Evolutionary conservation across 2,329 filamentous ascomycete genomes (phyloP), one percentile per base, ranked within the genome.

Genomic region (Trichophyton schoenleinii): DNA sequence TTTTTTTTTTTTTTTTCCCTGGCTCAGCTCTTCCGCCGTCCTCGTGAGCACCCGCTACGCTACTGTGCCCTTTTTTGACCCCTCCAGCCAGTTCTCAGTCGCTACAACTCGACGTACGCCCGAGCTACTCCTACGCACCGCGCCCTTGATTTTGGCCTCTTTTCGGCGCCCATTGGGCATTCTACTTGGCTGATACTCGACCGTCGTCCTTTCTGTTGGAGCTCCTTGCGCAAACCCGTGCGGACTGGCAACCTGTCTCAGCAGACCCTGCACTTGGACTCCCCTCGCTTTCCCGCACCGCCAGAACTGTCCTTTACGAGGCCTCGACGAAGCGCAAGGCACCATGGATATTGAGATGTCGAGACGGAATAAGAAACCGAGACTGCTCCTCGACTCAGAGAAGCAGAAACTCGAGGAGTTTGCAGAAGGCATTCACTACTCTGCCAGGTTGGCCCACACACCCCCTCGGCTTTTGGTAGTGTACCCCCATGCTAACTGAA

Each of bases 351-450:
- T 96, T 70, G 92, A 97, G 77, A 83, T 83, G 68, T 86, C 80
- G 68, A 86, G 92, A 73, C 88, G 92, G 73, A 97, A 97, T 79
- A 87, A 88, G 78, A 83, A 84, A 72, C 89, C 94, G 48, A 85
- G 92, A 64, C 83, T 87, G 64, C 78, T 99, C 62, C 84, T 86
- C 36, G 90, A 96, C 65, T 77, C 81, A 18, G 94, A 99, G 80
- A 85, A 88, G 66, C 84, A 87, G 67, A 85, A 87, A 63, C 80
- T 99, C 63, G 90, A 96, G 64, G 91, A 97, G 74, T 97, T 89
- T 72, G 84, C 94, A 67, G 91, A 97, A 70, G 84, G 85, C 36
- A 99, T 99, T 69, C 91, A 97, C 76, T 99, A 99, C 78, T 97
- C 92, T 59, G 84, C 88, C 65, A 84, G 91, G 91, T 95, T 7